These are phyloP conservation scores for Apiospora sp. DNA, from an alignment of 2,329 filamentous ascomycete genomes.

Conservation along the genomic window DNA sequence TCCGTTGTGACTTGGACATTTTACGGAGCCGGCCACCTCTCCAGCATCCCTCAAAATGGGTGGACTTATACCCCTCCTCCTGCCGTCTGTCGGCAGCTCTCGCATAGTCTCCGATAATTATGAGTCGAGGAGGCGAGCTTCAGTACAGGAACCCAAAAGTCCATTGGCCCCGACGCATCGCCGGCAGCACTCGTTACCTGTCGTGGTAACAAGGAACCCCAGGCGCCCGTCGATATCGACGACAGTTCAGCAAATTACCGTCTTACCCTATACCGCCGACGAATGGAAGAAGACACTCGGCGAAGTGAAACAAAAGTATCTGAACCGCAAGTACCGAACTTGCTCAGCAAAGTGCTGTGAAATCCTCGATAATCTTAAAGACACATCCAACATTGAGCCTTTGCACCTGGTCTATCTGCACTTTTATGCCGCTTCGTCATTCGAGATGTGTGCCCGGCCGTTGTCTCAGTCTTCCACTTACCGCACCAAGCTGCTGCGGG, in stretches of 20 bases:
- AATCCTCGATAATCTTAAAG: slow-evolving; percentile 57
- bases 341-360: slow-evolving; percentile 62
- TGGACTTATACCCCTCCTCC: slow-evolving; percentile 38
- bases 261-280: slow-evolving; percentile 51
- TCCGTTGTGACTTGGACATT: background rate
- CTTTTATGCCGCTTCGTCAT: slow-evolving; percentile 68
- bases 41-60: slow-evolving; percentile 33
- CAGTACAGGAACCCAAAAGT: slow-evolving; percentile 23
- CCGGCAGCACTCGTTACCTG: slow-evolving; percentile 41
- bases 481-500: slow-evolving; percentile 56
- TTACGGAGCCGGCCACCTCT: background rate
- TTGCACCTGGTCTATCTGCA: slow-evolving; percentile 65
- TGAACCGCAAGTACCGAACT: slow-evolving; percentile 58
- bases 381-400: slow-evolving; percentile 55
- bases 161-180: slow-evolving; percentile 31
- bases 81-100: slow-evolving; percentile 31
- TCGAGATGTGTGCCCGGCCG: slow-evolving; percentile 63
- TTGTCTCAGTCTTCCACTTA: slow-evolving; percentile 55
- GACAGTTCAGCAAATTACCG: slow-evolving; percentile 35
- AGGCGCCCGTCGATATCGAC: slow-evolving; percentile 34
- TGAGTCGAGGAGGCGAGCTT: slow-evolving; percentile 21
- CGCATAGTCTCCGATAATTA: background rate
- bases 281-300: slow-evolving; percentile 61
- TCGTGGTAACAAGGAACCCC: slow-evolving; percentile 30
- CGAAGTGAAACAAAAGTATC: slow-evolving; percentile 63